Evolutionary conservation across 1,284 basidiomycete species (phyloP), one percentile per base, ranked within the genome.

Genomic region (Phylloboletellus chloephorus): DNA sequence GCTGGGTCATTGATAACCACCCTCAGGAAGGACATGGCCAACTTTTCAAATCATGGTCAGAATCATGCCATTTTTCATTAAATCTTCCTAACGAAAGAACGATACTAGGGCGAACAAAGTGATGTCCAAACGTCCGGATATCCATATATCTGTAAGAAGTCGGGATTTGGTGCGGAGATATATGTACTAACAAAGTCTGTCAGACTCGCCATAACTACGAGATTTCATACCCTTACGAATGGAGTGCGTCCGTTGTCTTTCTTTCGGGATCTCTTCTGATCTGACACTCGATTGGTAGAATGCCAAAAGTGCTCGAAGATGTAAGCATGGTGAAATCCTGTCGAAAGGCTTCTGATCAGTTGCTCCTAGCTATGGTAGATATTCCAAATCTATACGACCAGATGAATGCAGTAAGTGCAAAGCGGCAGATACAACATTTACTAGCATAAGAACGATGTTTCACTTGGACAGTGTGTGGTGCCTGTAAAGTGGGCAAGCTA

Each of bases 181-280:
- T 31, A 25, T 13, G 20, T 17, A 15, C 42, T 54, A 6, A 50
- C 24, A 9, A 7, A 13, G 10, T 20, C 8, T 37, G 12, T n/a
- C 46, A 87, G 82, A 81, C 82, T 2, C 73, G 67, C 44, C 88
- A 89, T 49, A 67, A 75, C 52, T 90, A 90, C 54, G 81, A 85
- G 44, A 88, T 89, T 49, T 69, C 69, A 15, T 83, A 87, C 68
- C 80, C 80, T 38, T 92, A 72, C 53, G 68, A 81, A 52, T 92
- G 88, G 88, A 67, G 82, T 85, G 53, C 59, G 80, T 65, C 9
- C 19, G 3, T 30, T 15, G 11, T 44, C 12, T 36, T 30, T 3
- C 7, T 30, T 33, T 4, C 24, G 21, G n/a, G 11, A 19, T 28
- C 10, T 25, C 12, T 11, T 25, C 30, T 29, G 7, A 46, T 28